Percentiles rank a stretch among this genome's conserved stretches.
Conservation (phyloP, 1,284 basidiomycete species). For the Heterobasidion annosum region DNA sequence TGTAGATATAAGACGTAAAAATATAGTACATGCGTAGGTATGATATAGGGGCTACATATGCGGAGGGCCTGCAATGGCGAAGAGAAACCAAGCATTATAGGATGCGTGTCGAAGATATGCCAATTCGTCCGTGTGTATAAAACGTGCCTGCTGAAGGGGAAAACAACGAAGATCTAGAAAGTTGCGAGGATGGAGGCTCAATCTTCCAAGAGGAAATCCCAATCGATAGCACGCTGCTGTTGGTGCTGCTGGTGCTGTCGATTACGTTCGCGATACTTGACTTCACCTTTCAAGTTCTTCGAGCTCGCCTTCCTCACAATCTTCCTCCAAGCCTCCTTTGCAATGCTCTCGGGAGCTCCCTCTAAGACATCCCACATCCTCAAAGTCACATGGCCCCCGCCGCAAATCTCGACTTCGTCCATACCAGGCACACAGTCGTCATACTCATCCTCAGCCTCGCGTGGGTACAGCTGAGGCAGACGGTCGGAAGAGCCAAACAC, state of each 20-base stretch:
- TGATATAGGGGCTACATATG: no score
- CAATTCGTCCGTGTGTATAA: no score
- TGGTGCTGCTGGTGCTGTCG: conserved; percentile 43
- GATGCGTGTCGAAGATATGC: background rate
- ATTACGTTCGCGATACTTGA: conserved; percentile 22
- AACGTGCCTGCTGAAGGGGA: no score
- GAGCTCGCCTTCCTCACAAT: conserved; percentile 44
- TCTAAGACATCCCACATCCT: conserved; percentile 72
- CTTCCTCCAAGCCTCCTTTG: conserved; percentile 51
- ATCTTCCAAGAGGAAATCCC: conserved; percentile 72
- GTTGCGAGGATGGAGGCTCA: conserved; percentile 17
- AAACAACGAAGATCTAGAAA: no score
- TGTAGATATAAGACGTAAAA: background rate
- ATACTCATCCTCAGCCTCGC: conserved; percentile 9
- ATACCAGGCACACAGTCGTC: conserved; percentile 15
- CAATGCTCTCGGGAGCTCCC: conserved; percentile 48
- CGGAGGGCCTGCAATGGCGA: background rate
- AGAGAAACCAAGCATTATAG: background rate
- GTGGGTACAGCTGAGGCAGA: conserved; percentile 19
- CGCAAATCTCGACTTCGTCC: conserved; percentile 55
- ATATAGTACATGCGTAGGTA: background rate
- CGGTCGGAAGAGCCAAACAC: conserved; percentile 37
- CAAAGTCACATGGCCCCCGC: conserved; percentile 51
- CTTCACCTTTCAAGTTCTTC: conserved; percentile 1
- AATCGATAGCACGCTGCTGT: conserved; percentile 49